Base-by-base conservation (phyloP, 2,329 filamentous ascomycete genomes). In the Pestalotiopsis sp. region DNA sequence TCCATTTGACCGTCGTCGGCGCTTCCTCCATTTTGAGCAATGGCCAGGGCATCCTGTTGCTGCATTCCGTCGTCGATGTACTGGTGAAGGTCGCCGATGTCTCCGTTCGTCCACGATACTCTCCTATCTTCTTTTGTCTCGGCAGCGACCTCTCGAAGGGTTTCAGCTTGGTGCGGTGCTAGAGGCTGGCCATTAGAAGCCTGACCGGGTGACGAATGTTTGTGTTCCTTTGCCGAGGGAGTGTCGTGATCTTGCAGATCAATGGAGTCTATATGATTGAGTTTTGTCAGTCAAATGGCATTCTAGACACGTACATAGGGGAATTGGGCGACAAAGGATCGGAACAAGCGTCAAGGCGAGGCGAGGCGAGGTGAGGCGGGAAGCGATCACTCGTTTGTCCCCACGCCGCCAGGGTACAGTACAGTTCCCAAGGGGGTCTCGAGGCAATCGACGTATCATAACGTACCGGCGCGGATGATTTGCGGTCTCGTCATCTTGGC, bases 171-270 rank as follows among this genome's bases (percentile, higher is more conserved):
- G 79, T 98, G 95, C 59, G 93, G 90, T 72, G 91, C 92, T 76
- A 92, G 83, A 17, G 76, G 74, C 63, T 73, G 64, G 61, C 81
- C 77, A 77, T 78, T 76, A 72, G 86, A 81, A 70, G 87, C 83
- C 72, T 82, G 71, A 82, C 88, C 75, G 52, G 52, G 7, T n/a
- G 66, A 20, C 3, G 27, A 36, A 14, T 38, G 31, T 85, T 87
- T 84, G 80, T 97, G 94, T 78, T 95, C 92, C 83, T 97, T 88
- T 52, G 95, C 93, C 60, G 95, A 96, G 41, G 94, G 94, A 69
- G 92, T 86, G 77, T 91, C 85, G 77, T 90, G 92, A 82, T 94
- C 90, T 87, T 98, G 96, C 66, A 98, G 90, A 83, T 98, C 96
- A 82, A 98, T 92, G 71, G 95, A 97, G 84, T 98, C 95, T 97